phyloP scores from a whole-genome alignment of 768 basidiomycete species.

The Paxillus ammoniavirescens region DNA sequence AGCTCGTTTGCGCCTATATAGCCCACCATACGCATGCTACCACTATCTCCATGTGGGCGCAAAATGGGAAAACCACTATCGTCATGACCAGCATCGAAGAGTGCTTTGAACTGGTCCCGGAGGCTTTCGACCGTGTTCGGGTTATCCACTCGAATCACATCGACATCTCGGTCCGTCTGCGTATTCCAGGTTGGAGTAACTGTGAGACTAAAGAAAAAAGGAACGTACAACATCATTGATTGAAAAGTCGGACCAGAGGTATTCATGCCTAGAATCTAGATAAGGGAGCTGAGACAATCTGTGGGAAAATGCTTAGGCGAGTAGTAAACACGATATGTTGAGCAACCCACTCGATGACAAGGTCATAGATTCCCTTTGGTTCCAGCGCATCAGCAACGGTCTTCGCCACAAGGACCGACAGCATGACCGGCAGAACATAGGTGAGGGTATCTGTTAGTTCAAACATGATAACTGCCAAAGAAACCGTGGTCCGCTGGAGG shows the following conservation, averaged over 20 bases:
- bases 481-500: conserved; percentile 78
- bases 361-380: conserved; percentile 94
- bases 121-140: conserved; percentile 78
- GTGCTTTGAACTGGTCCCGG: conserved; percentile 61
- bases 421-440: conserved; percentile 89
- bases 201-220: neutral
- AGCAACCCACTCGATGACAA: conserved; percentile 73
- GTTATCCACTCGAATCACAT: conserved; percentile 68
- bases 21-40: conserved; percentile 70
- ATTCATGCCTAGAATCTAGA: conserved; percentile 87
- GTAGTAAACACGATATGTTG: neutral
- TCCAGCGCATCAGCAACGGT: conserved; percentile 34
- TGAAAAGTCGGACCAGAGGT: conserved; percentile 77
- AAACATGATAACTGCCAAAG: conserved; percentile 94
- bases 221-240: conserved; percentile 74
- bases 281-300: conserved; percentile 87
- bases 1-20: conserved; percentile 93
- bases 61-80: conserved; percentile 89
- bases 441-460: conserved; percentile 92
- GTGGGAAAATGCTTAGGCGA: neutral
- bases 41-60: conserved; percentile 41
- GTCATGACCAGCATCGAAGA: conserved; percentile 60
- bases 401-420: conserved; percentile 69
- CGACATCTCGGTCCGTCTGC: conserved; percentile 66
- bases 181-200: neutral